Conservation (phyloP, 192 early-diverging fungal species). For the Coemansia sp. region DNA sequence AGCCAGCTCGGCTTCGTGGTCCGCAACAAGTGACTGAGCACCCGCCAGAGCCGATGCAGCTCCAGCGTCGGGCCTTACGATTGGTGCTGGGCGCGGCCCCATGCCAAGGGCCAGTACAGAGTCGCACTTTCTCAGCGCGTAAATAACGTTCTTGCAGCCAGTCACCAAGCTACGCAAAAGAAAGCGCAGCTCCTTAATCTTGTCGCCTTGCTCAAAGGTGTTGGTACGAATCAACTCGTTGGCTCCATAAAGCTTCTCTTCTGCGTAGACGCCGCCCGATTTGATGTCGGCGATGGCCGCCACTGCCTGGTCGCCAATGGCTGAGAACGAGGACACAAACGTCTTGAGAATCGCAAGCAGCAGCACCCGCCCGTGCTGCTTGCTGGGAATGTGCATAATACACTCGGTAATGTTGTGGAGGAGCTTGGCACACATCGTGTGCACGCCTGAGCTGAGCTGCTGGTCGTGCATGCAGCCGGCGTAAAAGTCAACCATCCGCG, state of each 20-base stretch:
- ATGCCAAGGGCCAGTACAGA: slow-evolving; percentile 54
- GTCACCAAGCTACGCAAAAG: slow-evolving; percentile 87
- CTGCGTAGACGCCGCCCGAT: slow-evolving; percentile 20
- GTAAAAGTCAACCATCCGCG: slow-evolving; percentile 85
- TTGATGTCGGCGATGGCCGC: slow-evolving; percentile 30
- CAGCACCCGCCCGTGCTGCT: slow-evolving; percentile 64
- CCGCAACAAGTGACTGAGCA: slow-evolving; percentile 16
- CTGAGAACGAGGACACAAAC: slow-evolving; percentile 60
- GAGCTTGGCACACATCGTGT: slow-evolving; percentile 96
- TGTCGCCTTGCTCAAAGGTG: slow-evolving; percentile 48
- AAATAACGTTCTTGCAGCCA: slow-evolving; percentile 80
- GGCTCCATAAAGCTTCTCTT: slow-evolving; percentile 40
- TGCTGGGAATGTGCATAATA: slow-evolving; percentile 68
- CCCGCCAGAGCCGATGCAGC: not conserved
- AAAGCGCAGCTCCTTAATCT: slow-evolving; percentile 70
- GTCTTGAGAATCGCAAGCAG: slow-evolving; percentile 83
- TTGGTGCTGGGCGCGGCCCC: slow-evolving; percentile 8
- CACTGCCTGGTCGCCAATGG: slow-evolving; percentile 37
- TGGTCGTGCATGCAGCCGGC: slow-evolving; percentile 90
- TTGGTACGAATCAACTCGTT: slow-evolving; percentile 48
- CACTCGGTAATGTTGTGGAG: slow-evolving; percentile 89
- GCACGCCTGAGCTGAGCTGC: slow-evolving; percentile 85
- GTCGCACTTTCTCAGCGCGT: slow-evolving; percentile 71
- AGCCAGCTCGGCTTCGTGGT: slow-evolving; percentile 38
- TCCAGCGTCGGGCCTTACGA: slow-evolving; percentile 4